Conservation (phyloP, 495 filamentous ascomycete genomes). For the Paragyromitra xinjiangensis region DNA sequence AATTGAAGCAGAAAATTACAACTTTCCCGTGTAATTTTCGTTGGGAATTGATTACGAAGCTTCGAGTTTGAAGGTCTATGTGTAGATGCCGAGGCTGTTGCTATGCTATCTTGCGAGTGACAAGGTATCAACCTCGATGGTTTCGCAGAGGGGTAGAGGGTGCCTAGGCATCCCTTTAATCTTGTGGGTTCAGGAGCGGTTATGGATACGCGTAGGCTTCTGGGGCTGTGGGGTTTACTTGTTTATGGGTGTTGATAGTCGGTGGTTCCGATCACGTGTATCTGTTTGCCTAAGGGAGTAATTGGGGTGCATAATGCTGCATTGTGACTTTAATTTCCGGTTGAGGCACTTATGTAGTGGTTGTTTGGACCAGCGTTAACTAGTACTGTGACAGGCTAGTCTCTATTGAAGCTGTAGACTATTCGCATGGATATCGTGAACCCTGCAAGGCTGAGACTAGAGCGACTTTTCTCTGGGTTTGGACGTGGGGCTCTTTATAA, state of each 20-base stretch:
- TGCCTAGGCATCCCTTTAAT: background rate
- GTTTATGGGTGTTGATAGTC: background rate
- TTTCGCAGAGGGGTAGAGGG: background rate
- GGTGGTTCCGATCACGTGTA: background rate
- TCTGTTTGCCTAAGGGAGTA: background rate
- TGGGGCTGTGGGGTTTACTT: background rate
- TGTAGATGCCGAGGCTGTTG: constrained; percentile 32
- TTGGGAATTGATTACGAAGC: background rate
- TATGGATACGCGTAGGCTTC: background rate
- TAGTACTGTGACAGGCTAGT: too few species aligned
- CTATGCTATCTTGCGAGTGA: background rate
- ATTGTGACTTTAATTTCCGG: background rate
- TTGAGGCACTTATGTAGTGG: background rate
- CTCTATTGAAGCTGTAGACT: too few species aligned
- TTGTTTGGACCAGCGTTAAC: too few species aligned
- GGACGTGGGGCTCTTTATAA: too few species aligned
- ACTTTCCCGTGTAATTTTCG: constrained; percentile 32
- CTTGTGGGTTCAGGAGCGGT: background rate
- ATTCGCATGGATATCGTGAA: too few species aligned
- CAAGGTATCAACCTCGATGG: background rate
- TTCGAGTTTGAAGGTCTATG: background rate
- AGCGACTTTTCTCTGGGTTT: too few species aligned
- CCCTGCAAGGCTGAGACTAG: too few species aligned
- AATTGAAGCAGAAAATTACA: background rate
- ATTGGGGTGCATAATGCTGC: background rate